A percentile compares a stretch with the other conserved stretches of the same genome.
These are phyloP conservation scores for Skeletonema menzelii DNA, from an alignment of 108 stramenopile species.

Conservation along the genomic window DNA sequence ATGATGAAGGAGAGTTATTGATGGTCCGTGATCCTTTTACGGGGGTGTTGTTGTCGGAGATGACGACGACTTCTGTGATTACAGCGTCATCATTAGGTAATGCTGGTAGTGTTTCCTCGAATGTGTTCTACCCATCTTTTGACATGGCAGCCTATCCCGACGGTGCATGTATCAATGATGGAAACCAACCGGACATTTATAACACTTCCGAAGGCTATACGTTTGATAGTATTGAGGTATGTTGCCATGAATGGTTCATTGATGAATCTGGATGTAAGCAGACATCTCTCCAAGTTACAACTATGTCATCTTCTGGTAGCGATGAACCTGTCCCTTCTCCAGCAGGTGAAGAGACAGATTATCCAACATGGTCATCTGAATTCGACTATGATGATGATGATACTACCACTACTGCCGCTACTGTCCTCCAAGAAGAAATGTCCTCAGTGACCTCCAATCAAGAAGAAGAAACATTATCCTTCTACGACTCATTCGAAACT, in stretches of 20 bases:
- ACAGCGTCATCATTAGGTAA: background rate
- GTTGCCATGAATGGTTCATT: constrained; percentile 34
- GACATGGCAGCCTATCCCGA: constrained; percentile 21
- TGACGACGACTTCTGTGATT: background rate
- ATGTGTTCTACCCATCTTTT: constrained; percentile 34
- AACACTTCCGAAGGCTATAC: constrained; percentile 6
- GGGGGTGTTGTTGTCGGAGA: background rate
- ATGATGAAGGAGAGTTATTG: background rate
- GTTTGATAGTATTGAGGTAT: constrained; percentile 15
- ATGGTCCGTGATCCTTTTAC: background rate
- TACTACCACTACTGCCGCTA: background rate
- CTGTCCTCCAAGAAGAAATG: background rate
- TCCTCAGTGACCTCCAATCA: background rate
- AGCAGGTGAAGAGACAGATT: background rate
- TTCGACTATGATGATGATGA: background rate
- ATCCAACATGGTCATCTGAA: constrained; percentile 7
- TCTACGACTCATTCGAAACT: constrained; percentile 41
- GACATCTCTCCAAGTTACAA: background rate
- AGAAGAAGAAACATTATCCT: constrained; percentile 3
- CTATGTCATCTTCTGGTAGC: background rate
- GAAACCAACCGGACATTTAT: constrained; percentile 13
- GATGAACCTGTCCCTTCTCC: background rate
- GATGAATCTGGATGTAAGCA: constrained; percentile 11
- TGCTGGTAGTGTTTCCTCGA: background rate
- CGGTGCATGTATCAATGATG: constrained; percentile 38